A percentile compares a stretch with the other conserved stretches of the same genome.
These are phyloP conservation scores for Metarhizium anisopliae DNA, from an alignment of 2,329 filamentous ascomycete species.

Conservation along the genomic window DNA sequence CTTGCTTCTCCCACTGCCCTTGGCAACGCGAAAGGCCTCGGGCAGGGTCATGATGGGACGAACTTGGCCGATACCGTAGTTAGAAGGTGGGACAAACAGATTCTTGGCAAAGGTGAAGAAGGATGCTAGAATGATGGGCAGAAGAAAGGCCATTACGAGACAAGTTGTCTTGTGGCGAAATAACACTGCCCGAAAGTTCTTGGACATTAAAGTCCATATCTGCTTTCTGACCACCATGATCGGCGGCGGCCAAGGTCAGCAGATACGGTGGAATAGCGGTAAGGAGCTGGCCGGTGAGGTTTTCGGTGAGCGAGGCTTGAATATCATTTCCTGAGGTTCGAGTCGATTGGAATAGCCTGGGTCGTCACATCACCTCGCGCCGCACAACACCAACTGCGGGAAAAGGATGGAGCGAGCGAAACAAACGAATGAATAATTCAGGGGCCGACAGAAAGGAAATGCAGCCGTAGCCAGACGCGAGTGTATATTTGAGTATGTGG, in stretches of 20 bases:
- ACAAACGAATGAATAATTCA: background rate
- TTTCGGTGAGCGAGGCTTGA: background rate
- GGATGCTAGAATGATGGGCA: slow-evolving; percentile 48
- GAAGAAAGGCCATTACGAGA: slow-evolving; percentile 46
- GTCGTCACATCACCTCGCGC: background rate
- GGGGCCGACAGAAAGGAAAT: background rate
- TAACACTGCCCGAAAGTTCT: slow-evolving; percentile 52
- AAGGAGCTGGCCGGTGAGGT: background rate
- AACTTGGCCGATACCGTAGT: slow-evolving; percentile 61
- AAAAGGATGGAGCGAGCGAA: background rate
- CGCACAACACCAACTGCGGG: background rate
- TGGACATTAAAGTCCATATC: slow-evolving; percentile 50
- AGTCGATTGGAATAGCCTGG: background rate
- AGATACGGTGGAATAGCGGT: background rate
- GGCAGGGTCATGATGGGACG: slow-evolving; percentile 53
- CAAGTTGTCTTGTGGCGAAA: slow-evolving; percentile 44
- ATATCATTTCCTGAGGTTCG: background rate
- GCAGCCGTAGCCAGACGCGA: no score
- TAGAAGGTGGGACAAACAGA: slow-evolving; percentile 69
- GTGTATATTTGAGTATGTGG: background rate
- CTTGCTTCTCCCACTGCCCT: slow-evolving; percentile 50
- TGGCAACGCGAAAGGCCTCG: slow-evolving; percentile 51
- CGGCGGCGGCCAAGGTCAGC: background rate
- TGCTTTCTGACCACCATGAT: slow-evolving; percentile 47
- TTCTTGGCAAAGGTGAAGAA: slow-evolving; percentile 68